Percentiles rank a stretch among this genome's conserved stretches.
Evolutionary conservation across 805 yeast species (phyloP).

Genomic region (Cyberlindnera bimundalis): DNA sequence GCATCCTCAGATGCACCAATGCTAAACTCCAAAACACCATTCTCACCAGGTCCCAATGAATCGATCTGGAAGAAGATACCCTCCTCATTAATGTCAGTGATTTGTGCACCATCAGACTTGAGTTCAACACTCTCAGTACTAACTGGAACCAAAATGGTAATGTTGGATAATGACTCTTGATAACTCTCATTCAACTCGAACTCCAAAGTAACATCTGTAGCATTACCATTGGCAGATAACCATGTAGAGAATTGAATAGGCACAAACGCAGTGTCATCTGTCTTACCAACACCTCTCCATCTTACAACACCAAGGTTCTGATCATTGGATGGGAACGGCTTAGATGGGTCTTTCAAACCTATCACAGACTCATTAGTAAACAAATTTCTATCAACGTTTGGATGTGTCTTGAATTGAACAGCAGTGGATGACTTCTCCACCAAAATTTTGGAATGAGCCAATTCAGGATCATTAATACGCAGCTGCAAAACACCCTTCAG

Average conservation of each 20-base stretch:
- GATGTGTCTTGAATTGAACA: conserved; percentile 87
- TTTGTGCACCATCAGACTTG: conserved; percentile 51
- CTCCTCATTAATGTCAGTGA: conserved; percentile 57
- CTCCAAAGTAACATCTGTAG: conserved; percentile 79
- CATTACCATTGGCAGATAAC: conserved; percentile 64
- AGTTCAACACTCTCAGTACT: conserved; percentile 52
- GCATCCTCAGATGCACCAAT: conserved; percentile 78
- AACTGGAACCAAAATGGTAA: conserved; percentile 61
- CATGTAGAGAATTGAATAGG: conserved; percentile 83
- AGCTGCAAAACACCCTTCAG: conserved; percentile 89
- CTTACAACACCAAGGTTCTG: conserved; percentile 87
- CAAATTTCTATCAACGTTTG: conserved; percentile 80
- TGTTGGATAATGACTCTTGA: conserved; percentile 48
- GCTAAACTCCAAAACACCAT: conserved; percentile 77
- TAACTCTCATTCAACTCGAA: conserved; percentile 63
- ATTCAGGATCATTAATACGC: conserved; percentile 73
- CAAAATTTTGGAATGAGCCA: conserved; percentile 62
- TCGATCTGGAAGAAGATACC: conserved; percentile 69
- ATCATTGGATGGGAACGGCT: conserved; percentile 89
- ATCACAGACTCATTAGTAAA: conserved; percentile 58
- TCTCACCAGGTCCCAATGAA: conserved; percentile 46
- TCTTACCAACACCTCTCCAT: conserved; percentile 76
- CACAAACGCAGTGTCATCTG: conserved; percentile 47
- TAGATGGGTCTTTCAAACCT: conserved; percentile 70
- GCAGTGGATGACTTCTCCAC: conserved; percentile 48